Evolutionary conservation across 495 filamentous ascomycete species (phyloP).

Genomic region (Podospora anserina): DNA sequence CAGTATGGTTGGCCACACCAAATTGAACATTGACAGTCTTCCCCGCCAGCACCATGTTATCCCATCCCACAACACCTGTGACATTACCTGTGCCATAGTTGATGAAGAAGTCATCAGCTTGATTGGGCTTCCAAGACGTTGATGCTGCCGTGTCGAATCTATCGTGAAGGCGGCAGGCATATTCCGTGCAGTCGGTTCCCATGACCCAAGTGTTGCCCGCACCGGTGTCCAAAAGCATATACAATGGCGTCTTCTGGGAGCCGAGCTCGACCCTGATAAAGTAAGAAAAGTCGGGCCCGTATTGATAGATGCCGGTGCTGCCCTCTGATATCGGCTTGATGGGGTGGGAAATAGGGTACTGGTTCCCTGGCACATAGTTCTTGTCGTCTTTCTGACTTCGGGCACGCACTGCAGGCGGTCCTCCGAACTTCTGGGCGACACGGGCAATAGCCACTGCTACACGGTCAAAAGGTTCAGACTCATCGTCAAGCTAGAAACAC

Average conservation of each 20-base stretch:
- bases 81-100: conserved; percentile 71
- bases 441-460: conserved; percentile 19
- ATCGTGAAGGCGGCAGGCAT: conserved; percentile 62
- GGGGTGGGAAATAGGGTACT: conserved; percentile 57
- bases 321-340: conserved; percentile 51
- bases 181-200: conserved; percentile 57
- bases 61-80: conserved; percentile 57
- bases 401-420: conserved; percentile 4
- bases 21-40: conserved; percentile 60
- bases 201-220: conserved; percentile 79
- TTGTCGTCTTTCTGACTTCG: conserved; percentile 28
- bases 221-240: conserved; percentile 77
- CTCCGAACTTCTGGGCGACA: conserved; percentile 26
- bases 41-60: conserved; percentile 62
- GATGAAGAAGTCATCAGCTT: conserved; percentile 53
- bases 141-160: conserved; percentile 62
- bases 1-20: conserved; percentile 64
- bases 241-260: conserved; percentile 58
- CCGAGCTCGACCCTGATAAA: conserved; percentile 68
- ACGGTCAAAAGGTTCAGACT: conserved; percentile 11
- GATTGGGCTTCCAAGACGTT: conserved; percentile 45
- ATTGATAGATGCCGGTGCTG: conserved; percentile 66
- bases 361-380: conserved; percentile 31
- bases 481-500: conserved; percentile 10
- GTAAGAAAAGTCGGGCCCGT: conserved; percentile 75